phyloP scores from a whole-genome alignment of 1,284 basidiomycete genomes.

The Cutaneotrichosporon cutaneum region DNA sequence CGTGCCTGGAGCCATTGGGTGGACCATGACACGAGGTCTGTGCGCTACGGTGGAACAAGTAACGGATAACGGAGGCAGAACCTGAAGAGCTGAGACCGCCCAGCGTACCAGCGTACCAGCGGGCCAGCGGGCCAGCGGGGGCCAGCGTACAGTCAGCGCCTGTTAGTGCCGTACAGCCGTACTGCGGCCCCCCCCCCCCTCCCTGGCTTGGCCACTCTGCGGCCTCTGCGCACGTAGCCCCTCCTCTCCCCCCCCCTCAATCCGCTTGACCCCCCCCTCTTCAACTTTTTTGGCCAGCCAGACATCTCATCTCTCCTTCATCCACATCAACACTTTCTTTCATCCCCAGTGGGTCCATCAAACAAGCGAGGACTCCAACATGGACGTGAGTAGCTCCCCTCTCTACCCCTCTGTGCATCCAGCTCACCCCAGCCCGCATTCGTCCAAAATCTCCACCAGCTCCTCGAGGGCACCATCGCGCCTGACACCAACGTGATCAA shows the following conservation, averaged over 20 bases:
- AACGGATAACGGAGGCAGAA: too few species aligned
- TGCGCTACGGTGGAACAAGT: too few species aligned
- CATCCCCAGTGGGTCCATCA: conserved; percentile 4
- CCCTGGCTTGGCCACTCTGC: too few species aligned
- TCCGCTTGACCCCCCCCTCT: too few species aligned
- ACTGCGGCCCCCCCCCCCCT: too few species aligned
- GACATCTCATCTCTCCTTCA: conserved; percentile 14
- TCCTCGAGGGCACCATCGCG: conserved; percentile 78
- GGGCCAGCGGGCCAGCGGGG: too few species aligned
- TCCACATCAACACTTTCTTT: conserved; percentile 13
- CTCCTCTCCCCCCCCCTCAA: not conserved
- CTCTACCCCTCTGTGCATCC: not conserved
- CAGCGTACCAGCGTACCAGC: too few species aligned
- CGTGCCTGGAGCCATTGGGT: not conserved
- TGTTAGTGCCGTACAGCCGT: too few species aligned
- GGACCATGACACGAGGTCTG: not conserved
- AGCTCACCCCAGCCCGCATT: conserved; percentile 29
- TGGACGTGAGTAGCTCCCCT: conserved; percentile 25
- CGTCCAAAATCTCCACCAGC: conserved; percentile 70
- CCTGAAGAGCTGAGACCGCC: too few species aligned
- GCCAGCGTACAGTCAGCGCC: too few species aligned
- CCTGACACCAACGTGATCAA: conserved; percentile 85
- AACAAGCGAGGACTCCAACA: conserved; percentile 17
- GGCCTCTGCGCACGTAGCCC: too few species aligned
- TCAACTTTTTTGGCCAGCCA: conserved; percentile 1